These are phyloP conservation scores for Dianthus caryophyllus DNA, from an alignment of 148 eudicot species.

Conservation along the genomic window DNA sequence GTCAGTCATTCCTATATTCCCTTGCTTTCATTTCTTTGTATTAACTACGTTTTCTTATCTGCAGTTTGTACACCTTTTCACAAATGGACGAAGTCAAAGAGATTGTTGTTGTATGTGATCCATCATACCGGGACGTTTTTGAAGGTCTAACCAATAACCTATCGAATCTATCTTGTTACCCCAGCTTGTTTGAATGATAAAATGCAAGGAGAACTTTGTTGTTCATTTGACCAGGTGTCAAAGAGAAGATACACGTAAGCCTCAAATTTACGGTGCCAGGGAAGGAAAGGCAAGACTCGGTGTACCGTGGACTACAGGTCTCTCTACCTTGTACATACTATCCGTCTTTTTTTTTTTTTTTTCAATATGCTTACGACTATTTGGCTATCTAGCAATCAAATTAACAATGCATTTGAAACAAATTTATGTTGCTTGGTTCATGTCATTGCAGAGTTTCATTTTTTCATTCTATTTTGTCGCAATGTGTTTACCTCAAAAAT, in stretches of 20 bases:
- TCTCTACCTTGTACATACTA: not conserved
- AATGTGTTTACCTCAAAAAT: not conserved
- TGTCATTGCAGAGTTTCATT: not conserved
- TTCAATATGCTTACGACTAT: not conserved
- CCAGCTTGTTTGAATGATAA: not conserved
- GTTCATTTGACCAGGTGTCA: slow-evolving; percentile 43
- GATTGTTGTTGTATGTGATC: slow-evolving; percentile 96
- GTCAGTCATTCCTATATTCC: slow-evolving; percentile 2
- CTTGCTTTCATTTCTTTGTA: slow-evolving; percentile 7
- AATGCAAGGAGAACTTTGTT: not conserved
- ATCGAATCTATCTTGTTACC: not conserved
- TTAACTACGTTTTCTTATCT: slow-evolving; percentile 21
- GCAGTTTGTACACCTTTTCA: slow-evolving; percentile 75
- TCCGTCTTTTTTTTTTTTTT: not conserved
- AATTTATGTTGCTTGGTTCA: not conserved
- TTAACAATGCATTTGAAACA: not conserved
- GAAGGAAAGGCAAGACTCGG: slow-evolving; percentile 97
- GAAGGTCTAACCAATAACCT: slow-evolving; percentile 50
- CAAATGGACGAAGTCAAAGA: slow-evolving; percentile 74
- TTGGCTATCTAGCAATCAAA: slow-evolving; percentile 3
- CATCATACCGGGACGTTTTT: slow-evolving; percentile 87
- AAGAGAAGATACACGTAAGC: slow-evolving; percentile 54
- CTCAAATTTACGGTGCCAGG: slow-evolving; percentile 91
- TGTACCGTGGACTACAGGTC: slow-evolving; percentile 83
- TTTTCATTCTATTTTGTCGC: not conserved